These are phyloP conservation scores for Erodium texanum DNA, from an alignment of 441 rosid species.

Conservation along the genomic window DNA sequence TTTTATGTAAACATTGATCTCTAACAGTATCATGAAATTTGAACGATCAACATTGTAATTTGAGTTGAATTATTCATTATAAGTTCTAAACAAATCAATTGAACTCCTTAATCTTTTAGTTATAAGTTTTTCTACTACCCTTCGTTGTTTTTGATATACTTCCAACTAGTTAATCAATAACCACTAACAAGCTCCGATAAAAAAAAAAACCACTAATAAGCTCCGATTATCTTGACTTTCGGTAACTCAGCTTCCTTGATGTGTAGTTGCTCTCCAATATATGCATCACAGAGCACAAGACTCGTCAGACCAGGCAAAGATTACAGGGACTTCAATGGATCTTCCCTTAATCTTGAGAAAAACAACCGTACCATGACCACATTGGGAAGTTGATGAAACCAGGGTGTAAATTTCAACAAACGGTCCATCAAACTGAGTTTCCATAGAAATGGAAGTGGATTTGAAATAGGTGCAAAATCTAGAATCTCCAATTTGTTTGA, in stretches of 20 bases:
- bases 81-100: too few relatives aligned
- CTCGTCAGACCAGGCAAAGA: slow-evolving; percentile 6
- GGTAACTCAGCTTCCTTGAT: slow-evolving; percentile 6
- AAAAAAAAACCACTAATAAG: too few relatives aligned
- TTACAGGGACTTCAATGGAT: slow-evolving; percentile 5
- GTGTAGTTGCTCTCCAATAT: not conserved
- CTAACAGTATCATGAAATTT: too few relatives aligned
- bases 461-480: not conserved
- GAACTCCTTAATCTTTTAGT: too few relatives aligned
- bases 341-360: slow-evolving; percentile 7
- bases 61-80: too few relatives aligned
- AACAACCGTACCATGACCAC: not conserved
- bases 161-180: too few relatives aligned
- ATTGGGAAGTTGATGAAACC: slow-evolving; percentile 6
- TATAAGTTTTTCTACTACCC: too few relatives aligned
- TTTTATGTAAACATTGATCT: too few relatives aligned
- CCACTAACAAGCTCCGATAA: too few relatives aligned
- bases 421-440: slow-evolving; percentile 7
- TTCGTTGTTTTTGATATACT: too few relatives aligned
- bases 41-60: too few relatives aligned
- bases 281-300: slow-evolving; percentile 4
- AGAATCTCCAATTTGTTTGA: slow-evolving; percentile 1
- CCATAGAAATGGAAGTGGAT: slow-evolving; percentile 6
- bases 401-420: not conserved
- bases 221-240: slow-evolving; percentile 12